Percentiles rank a stretch among this genome's conserved stretches.
Conservation (phyloP, 306 rosid genomes). For the Canavalia gladiata region DNA sequence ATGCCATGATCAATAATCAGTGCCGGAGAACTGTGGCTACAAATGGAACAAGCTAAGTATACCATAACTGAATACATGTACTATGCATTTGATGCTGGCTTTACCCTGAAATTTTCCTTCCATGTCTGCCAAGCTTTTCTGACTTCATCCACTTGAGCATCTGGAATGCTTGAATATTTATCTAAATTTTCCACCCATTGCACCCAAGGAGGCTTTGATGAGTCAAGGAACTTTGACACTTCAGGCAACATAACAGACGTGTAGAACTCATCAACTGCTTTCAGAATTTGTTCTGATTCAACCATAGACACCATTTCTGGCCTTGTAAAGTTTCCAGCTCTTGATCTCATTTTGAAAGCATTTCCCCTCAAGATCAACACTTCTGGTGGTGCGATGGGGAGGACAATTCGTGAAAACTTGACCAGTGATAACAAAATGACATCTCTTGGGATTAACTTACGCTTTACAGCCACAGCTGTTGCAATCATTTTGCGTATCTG, state of each 20-base stretch:
- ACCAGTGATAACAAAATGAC: slow-evolving; percentile 66
- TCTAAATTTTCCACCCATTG: slow-evolving; percentile 89
- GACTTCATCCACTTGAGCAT: slow-evolving; percentile 69
- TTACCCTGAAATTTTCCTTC: slow-evolving; percentile 64
- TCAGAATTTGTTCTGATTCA: slow-evolving; percentile 74
- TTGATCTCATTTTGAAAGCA: slow-evolving; percentile 62
- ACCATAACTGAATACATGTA: slow-evolving; percentile 41
- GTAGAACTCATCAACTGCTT: slow-evolving; percentile 78
- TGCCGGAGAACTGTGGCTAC: slow-evolving; percentile 11
- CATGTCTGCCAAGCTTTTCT: slow-evolving; percentile 80
- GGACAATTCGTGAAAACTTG: slow-evolving; percentile 76
- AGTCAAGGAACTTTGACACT: slow-evolving; percentile 74
- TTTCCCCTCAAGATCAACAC: slow-evolving; percentile 82
- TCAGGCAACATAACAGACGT: slow-evolving; percentile 75
- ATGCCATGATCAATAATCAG: not conserved
- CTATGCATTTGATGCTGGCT: slow-evolving; percentile 41
- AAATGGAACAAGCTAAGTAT: not conserved
- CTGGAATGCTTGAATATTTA: slow-evolving; percentile 70
- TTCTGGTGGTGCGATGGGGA: slow-evolving; percentile 89
- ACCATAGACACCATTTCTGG: slow-evolving; percentile 80
- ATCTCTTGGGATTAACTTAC: slow-evolving; percentile 82
- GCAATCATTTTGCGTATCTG: slow-evolving; percentile 96
- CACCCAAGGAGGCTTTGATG: slow-evolving; percentile 77
- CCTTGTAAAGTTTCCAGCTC: slow-evolving; percentile 65
- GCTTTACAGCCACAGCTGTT: slow-evolving; percentile 87